Percentiles rank a stretch among this genome's conserved stretches.
Evolutionary conservation across 805 yeast genomes (phyloP).

Genomic region (Yamadazyma scolyti): DNA sequence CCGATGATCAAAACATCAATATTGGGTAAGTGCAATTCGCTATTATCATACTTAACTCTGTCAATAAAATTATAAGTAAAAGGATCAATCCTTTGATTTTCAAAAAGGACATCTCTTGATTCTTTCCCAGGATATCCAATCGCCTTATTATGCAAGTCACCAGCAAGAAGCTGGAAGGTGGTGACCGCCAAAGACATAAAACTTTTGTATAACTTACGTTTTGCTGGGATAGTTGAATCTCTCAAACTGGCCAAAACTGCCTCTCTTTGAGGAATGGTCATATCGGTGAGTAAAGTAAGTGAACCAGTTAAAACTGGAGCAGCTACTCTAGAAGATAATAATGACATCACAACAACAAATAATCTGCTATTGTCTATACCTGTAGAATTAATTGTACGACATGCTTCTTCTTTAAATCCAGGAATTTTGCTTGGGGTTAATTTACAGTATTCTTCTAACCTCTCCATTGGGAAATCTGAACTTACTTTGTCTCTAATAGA

Average conservation of each 20-base stretch:
- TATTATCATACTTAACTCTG: constrained; percentile 23
- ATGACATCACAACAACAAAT: constrained; percentile 21
- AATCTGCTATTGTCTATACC: constrained; percentile 15
- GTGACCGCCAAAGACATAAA: constrained; percentile 21
- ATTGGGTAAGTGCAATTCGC: constrained; percentile 32
- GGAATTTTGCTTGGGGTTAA: constrained; percentile 30
- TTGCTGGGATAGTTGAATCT: constrained; percentile 32
- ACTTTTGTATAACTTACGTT: constrained; percentile 32
- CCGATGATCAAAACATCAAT: constrained; percentile 48
- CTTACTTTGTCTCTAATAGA: constrained; percentile 21
- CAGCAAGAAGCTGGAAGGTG: constrained; percentile 24
- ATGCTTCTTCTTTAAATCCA: constrained; percentile 16
- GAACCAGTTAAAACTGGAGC: constrained; percentile 33
- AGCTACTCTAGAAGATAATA: constrained; percentile 26
- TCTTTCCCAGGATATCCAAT: constrained; percentile 37
- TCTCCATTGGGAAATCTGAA: constrained; percentile 22
- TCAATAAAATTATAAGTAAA: constrained; percentile 27
- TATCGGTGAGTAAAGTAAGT: constrained; percentile 30
- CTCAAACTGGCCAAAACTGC: constrained; percentile 35
- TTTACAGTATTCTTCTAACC: constrained; percentile 25
- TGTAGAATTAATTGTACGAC: constrained; percentile 11
- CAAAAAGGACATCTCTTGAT: constrained; percentile 23
- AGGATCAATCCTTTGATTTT: constrained; percentile 19
- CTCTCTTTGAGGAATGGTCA: constrained; percentile 30
- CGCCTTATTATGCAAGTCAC: constrained; percentile 32